Base-by-base conservation (phyloP, 169 alveolate genomes). In the Plasmodium billcollinsi region DNA sequence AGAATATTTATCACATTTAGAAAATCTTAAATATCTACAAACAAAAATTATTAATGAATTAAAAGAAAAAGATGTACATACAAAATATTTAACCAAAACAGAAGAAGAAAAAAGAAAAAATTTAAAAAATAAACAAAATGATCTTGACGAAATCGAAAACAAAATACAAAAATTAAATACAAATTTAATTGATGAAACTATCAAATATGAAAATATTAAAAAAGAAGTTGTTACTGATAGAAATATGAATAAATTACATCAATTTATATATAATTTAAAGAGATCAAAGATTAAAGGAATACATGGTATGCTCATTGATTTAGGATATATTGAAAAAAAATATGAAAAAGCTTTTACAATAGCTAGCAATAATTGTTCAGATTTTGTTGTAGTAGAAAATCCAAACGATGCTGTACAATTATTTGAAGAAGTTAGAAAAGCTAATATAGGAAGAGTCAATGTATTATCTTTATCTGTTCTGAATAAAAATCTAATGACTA, bases 231-330 rank as follows among this genome's bases (percentile, higher is more conserved):
- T 74, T 24, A 58, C 90, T 4, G 92, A 91, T 43, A 90, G 67
- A 24, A 89, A 73, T 6, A 88, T 69, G 14, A 94, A 69, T 24
- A 78, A 94, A 67, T 49, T 75, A 43, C 90, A 85, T 54, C 90
- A 88, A 20, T 90, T 83, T 65, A 88, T 94, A 2, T 92, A 86
- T 75, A 86, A 89, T 54, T 67, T 94, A 54, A 89, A 83, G 20
- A 83, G 50, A 24, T 67, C 76, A 1, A 93, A 92, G 11, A 93
- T 93, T 54, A 89, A 88, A 33, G 97, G 99, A 29, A 93, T 98
- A 15, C 93, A 93, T 74, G 99, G 99, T 0, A 85, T 98, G 49
- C 92, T 98, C n/a, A 98, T 99, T 0, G 99, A 98, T 90, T 94
- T 98, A 67, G 99, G 98, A 9, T 83, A 92, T 21, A 96, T 98